Evolutionary conservation across 1,284 basidiomycete genomes (phyloP).

Genomic region (Sanguinoderma infundibulare): DNA sequence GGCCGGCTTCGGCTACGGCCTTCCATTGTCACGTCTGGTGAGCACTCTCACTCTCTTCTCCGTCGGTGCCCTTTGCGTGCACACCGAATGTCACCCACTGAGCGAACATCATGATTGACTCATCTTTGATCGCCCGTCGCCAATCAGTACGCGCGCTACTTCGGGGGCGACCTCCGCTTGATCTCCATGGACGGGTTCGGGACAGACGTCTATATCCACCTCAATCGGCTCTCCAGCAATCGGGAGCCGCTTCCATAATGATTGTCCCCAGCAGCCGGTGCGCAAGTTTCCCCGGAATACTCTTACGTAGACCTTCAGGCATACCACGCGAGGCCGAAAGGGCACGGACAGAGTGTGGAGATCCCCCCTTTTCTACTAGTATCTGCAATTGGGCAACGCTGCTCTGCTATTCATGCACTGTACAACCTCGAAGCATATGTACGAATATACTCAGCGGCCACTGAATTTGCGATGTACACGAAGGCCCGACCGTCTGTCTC

Average conservation of each 20-base stretch:
- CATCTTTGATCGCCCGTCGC: not conserved
- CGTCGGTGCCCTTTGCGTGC: constrained; percentile 39
- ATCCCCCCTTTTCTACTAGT: constrained; percentile 1
- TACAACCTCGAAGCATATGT: constrained; percentile 9
- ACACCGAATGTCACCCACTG: not conserved
- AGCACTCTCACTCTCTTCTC: constrained; percentile 3
- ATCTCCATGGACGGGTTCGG: constrained; percentile 99
- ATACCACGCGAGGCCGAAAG: not conserved
- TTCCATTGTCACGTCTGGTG: constrained; percentile 89
- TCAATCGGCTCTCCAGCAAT: constrained; percentile 86
- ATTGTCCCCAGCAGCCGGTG: no score
- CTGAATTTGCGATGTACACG: not conserved
- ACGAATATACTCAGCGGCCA: constrained; percentile 12
- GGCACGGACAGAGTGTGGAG: not conserved
- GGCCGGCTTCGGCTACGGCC: constrained; percentile 96
- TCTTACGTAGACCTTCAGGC: not conserved
- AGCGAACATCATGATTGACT: no score
- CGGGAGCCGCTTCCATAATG: constrained; percentile 70
- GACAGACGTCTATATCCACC: constrained; percentile 90
- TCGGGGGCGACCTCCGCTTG: constrained; percentile 94
- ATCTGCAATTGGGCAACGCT: constrained; percentile 2
- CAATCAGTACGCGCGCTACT: constrained; percentile 88
- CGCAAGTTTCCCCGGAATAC: not conserved
- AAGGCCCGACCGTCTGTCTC: not conserved
- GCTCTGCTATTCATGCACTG: constrained; percentile 1